Conservation (phyloP, 768 basidiomycete genomes). For the Auricularia sp. region DNA sequence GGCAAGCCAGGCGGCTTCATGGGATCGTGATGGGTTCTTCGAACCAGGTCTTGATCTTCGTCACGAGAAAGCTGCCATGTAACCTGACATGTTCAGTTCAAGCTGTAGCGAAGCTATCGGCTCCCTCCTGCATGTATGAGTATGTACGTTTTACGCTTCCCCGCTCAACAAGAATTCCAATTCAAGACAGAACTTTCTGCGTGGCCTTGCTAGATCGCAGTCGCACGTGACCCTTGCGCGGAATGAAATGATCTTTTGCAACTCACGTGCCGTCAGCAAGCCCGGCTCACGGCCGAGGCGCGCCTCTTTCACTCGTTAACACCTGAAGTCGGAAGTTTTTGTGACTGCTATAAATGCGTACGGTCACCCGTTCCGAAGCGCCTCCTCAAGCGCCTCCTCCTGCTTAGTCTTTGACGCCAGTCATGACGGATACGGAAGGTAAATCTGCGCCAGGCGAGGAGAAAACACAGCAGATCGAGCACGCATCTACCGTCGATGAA, state of each 20-base stretch:
- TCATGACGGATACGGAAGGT: background rate
- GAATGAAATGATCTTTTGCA: too few relatives aligned
- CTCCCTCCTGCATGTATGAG: too few relatives aligned
- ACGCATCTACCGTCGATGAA: background rate
- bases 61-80: background rate
- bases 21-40: constrained; percentile 21
- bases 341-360: background rate
- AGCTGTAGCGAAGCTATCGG: background rate
- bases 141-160: too few relatives aligned
- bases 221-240: too few relatives aligned
- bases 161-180: too few relatives aligned
- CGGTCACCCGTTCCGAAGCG: background rate
- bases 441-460: background rate
- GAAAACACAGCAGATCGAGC: background rate
- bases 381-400: background rate
- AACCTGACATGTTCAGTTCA: background rate
- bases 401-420: background rate
- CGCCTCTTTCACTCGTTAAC: too few relatives aligned
- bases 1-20: constrained; percentile 20
- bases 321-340: too few relatives aligned
- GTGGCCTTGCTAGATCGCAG: too few relatives aligned
- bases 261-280: too few relatives aligned
- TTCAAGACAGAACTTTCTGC: too few relatives aligned
- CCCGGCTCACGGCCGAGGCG: too few relatives aligned
- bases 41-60: background rate